phyloP scores from a whole-genome alignment of 805 yeast species.

The Scheffersomyces lignosus region DNA sequence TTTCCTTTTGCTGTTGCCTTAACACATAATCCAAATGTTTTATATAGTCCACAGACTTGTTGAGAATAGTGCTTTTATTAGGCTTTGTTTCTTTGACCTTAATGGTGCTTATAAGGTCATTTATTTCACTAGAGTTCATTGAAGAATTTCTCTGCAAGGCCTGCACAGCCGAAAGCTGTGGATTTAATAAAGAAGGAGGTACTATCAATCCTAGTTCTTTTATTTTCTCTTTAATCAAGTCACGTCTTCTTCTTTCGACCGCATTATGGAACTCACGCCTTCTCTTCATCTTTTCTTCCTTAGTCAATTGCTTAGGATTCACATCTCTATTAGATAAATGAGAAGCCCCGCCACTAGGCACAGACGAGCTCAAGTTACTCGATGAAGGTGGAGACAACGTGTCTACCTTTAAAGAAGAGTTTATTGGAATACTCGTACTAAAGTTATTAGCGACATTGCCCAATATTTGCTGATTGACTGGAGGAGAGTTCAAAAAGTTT shows the following conservation, averaged over 20 bases:
- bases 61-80: conserved; percentile 76
- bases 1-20: conserved; percentile 52
- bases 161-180: conserved; percentile 44
- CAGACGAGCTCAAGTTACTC: conserved; percentile 29
- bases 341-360: conserved; percentile 16
- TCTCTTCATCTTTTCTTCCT: conserved; percentile 72
- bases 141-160: conserved; percentile 35
- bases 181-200: conserved; percentile 69
- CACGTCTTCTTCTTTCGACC: conserved; percentile 89
- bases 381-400: conserved; percentile 26
- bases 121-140: conserved; percentile 30
- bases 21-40: conserved; percentile 62
- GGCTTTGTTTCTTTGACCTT: conserved; percentile 69
- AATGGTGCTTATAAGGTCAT: conserved; percentile 38
- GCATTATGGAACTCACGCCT: conserved; percentile 92
- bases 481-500: conserved; percentile 38
- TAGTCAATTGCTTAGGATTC: conserved; percentile 41
- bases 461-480: conserved; percentile 15
- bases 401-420: conserved; percentile 7
- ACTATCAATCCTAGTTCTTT: conserved; percentile 79
- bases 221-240: conserved; percentile 84
- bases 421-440: conserved; percentile 25
- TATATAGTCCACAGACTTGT: conserved; percentile 79
- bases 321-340: conserved; percentile 11
- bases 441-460: conserved; percentile 14